phyloP scores from a whole-genome alignment of 345 rosid genomes.

The Brassica incana region DNA sequence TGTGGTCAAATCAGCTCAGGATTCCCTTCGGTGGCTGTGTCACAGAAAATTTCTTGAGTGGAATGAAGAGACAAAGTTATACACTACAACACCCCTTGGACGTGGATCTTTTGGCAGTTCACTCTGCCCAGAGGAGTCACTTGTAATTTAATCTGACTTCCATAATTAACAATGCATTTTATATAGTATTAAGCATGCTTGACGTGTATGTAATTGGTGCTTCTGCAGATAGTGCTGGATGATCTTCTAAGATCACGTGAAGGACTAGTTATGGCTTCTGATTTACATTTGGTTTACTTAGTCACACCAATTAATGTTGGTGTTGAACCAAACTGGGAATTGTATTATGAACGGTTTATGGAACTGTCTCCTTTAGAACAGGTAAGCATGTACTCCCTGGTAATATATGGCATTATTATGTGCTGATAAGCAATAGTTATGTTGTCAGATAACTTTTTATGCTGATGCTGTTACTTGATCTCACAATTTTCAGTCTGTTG shows the following conservation, averaged over 20 bases:
- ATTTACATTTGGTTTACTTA: conserved; percentile 87
- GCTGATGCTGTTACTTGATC: conserved; percentile 10
- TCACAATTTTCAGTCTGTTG: conserved; percentile 75
- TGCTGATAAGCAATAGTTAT: conserved; percentile 11
- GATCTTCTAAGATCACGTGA: conserved; percentile 96
- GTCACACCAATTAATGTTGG: conserved; percentile 94
- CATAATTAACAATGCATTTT: conserved; percentile 7
- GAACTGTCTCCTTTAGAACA: conserved; percentile 82
- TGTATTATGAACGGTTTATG: conserved; percentile 86
- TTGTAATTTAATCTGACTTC: conserved; percentile 50
- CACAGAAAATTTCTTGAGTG: conserved; percentile 87
- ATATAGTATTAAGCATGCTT: conserved; percentile 20
- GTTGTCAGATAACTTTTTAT: not conserved
- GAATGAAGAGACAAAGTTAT: conserved; percentile 90
- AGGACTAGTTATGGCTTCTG: conserved; percentile 96
- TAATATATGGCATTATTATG: conserved; percentile 15
- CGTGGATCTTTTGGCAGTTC: conserved; percentile 99
- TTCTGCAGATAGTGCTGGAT: conserved; percentile 83
- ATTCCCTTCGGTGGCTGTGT: conserved; percentile 97
- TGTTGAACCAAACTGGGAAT: conserved; percentile 95
- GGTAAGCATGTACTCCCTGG: conserved; percentile 48
- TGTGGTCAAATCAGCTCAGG: conserved; percentile 97
- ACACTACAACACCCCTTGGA: conserved; percentile 85
- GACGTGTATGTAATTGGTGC: conserved; percentile 23
- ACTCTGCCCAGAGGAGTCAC: conserved; percentile 97